phyloP scores from a whole-genome alignment of 2,329 filamentous ascomycete species.

The Ceratocystis cacaofunesta region DNA sequence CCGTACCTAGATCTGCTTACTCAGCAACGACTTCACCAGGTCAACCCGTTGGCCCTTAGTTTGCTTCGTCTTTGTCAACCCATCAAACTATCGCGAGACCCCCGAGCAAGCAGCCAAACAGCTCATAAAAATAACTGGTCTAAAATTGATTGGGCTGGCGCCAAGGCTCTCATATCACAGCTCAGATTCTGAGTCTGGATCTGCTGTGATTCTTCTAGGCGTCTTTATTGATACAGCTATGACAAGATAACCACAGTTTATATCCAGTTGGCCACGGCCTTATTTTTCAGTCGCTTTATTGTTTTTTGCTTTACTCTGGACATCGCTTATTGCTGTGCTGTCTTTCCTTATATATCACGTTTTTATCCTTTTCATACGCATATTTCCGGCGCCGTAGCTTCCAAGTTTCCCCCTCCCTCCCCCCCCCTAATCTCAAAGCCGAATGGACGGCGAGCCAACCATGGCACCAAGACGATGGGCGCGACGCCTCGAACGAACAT shows the following conservation, averaged over 20 bases:
- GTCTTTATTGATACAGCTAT: not conserved
- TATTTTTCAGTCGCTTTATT: not conserved
- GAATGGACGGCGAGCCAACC: conserved; percentile 22
- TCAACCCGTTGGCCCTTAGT: no score
- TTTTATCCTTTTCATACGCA: not conserved
- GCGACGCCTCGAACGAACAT: conserved; percentile 62
- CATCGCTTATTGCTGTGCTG: not conserved
- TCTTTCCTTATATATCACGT: not conserved
- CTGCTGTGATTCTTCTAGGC: not conserved
- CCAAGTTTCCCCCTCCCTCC: not conserved
- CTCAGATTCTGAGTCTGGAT: conserved; percentile 1
- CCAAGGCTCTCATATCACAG: not conserved
- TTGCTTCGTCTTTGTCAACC: no score
- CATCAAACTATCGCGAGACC: no score
- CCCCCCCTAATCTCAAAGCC: conserved; percentile 20
- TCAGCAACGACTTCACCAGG: no score
- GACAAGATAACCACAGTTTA: not conserved
- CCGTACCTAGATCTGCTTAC: no score
- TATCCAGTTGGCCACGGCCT: conserved; percentile 1
- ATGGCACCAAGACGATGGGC: conserved; percentile 47
- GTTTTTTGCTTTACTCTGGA: not conserved
- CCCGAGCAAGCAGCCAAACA: not conserved
- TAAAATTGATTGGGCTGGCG: not conserved
- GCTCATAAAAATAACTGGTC: no score
- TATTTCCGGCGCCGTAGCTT: not conserved